Evolutionary conservation across 176 grass and related monocot genomes (phyloP).

Genomic region (Zizania latifolia): DNA sequence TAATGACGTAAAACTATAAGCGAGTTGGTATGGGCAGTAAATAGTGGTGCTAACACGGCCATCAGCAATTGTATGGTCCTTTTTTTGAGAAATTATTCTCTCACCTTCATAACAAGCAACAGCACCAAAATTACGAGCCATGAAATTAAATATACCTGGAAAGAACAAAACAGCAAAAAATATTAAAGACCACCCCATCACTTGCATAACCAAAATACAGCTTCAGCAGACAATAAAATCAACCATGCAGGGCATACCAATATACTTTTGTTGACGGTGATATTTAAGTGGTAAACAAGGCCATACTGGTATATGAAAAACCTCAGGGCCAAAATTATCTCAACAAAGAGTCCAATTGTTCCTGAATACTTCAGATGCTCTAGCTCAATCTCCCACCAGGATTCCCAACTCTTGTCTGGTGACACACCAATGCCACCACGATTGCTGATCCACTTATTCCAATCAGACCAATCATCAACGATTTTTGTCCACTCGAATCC

Average conservation of each 20-base stretch:
- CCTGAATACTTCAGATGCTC: conserved; percentile 84
- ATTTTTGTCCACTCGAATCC: conserved; percentile 98
- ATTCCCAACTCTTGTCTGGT: conserved; percentile 89
- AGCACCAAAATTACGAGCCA: conserved; percentile 67
- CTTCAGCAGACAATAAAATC: conserved; percentile 18
- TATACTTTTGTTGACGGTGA: conserved; percentile 55
- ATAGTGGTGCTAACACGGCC: neutral
- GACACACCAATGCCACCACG: conserved; percentile 87
- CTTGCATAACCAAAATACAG: conserved; percentile 16
- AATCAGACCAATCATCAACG: conserved; percentile 88
- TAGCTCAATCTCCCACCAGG: conserved; percentile 89
- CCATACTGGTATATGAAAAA: conserved; percentile 97
- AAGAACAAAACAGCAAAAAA: conserved; percentile 21
- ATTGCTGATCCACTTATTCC: conserved; percentile 94
- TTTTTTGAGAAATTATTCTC: neutral
- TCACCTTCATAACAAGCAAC: conserved; percentile 82
- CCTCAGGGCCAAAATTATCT: conserved; percentile 72
- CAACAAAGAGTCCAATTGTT: conserved; percentile 46
- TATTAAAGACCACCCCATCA: neutral
- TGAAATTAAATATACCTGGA: conserved; percentile 89
- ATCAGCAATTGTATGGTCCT: neutral
- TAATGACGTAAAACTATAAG: neutral
- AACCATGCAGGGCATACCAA: conserved; percentile 48
- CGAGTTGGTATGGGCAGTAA: neutral
- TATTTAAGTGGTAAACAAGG: conserved; percentile 78